Evolutionary conservation across 805 yeast genomes (phyloP), one percentile per base, ranked within the genome.

Genomic region (Yamadazyma sp.): DNA sequence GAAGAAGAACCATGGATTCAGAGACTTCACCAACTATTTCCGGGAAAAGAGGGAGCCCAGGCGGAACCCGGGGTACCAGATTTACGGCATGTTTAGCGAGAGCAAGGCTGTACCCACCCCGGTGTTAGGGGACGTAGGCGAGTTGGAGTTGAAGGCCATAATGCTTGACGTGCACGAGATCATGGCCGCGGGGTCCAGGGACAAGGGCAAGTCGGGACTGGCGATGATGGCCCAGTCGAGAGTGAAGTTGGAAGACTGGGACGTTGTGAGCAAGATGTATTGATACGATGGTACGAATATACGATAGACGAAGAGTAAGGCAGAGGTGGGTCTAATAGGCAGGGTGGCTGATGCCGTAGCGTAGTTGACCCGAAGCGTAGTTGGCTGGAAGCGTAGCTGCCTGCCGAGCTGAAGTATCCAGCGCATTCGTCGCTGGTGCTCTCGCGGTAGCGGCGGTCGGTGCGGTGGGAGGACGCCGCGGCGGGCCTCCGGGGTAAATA

Each of bases 151-250:
- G 32, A 61, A 60, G 41, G 41, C 39, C 13, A 45, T 62, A 8
- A 60, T 59, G 61, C 58, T 55, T 40, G 49, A 46, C 9, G 65
- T 63, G n/a, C 64, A 66, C 46, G 47, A 47, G 25, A 27, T 53
- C 28, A 50, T 54, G 35, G 40, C 48, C 13, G 40, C 41, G 28
- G 61, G 54, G 16, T 8, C 32, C 21, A 24, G 13, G 37, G 20
- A 15, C 8, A 18, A 15, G n/a, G 24, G 23, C 15, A 10, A 10
- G 12, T 28, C 17, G 35, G 28, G 28, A 13, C 14, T 20, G 24
- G 28, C 24, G 13, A 44, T 46, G 48, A 46, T 48, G 50, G 43
- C 48, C n/a, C 54, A 53, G 18, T 48, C 54, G 13, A 42, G 20
- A 23, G 37, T 35, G 16, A 29, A 41, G 21, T 31, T 46, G 14